Evolutionary conservation across 495 filamentous ascomycete species (phyloP).

Genomic region (Lepidopterella palustris): DNA sequence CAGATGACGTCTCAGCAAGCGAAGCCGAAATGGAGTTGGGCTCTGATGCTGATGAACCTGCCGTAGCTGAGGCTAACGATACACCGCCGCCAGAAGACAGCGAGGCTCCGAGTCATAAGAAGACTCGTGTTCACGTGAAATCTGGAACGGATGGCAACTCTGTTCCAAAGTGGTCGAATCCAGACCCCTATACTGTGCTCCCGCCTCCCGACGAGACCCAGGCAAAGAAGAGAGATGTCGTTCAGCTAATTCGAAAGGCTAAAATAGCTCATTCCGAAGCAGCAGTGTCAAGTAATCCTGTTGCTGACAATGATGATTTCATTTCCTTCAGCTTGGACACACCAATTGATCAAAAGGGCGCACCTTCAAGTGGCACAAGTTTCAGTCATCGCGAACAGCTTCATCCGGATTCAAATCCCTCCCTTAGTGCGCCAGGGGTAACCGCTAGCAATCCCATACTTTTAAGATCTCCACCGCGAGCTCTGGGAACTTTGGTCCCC

Average conservation of each 20-base stretch:
- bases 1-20: slow-evolving; percentile 25
- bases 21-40: slow-evolving; percentile 20
- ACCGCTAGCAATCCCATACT: neutral
- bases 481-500: neutral
- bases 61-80: neutral
- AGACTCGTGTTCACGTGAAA: neutral
- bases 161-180: slow-evolving; percentile 81
- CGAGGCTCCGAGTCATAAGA: slow-evolving; percentile 11
- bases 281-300: slow-evolving; percentile 44
- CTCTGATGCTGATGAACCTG: neutral
- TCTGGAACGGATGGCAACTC: slow-evolving; percentile 37
- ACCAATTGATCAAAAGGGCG: neutral
- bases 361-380: neutral
- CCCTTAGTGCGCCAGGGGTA: neutral
- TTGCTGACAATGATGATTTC: slow-evolving; percentile 66
- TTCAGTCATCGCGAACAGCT: slow-evolving; percentile 2
- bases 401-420: neutral
- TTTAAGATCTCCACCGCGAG: neutral
- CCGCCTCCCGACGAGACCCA: slow-evolving; percentile 62
- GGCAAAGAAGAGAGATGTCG: slow-evolving; percentile 70
- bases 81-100: neutral
- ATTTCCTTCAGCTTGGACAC: slow-evolving; percentile 70
- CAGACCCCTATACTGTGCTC: slow-evolving; percentile 79
- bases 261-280: slow-evolving; percentile 45
- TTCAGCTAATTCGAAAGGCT: slow-evolving; percentile 81